Percentiles rank a stretch among this genome's conserved stretches.
Evolutionary conservation across 306 rosid species (phyloP).

Genomic region (Malus sylvestris): DNA sequence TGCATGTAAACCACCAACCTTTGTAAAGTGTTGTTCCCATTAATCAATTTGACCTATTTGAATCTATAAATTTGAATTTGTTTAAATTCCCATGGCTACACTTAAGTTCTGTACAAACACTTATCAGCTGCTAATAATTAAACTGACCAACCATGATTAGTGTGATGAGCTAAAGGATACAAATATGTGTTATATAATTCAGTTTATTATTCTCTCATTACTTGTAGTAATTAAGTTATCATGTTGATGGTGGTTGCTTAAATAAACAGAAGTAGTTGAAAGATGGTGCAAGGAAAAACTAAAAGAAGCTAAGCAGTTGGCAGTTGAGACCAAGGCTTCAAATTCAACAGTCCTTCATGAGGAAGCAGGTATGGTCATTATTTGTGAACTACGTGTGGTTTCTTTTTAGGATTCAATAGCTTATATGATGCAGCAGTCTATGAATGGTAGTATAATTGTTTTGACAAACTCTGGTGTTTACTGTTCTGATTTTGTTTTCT

Average conservation of each 20-base stretch:
- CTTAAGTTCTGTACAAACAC: neutral
- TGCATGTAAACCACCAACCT: neutral
- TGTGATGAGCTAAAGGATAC: neutral
- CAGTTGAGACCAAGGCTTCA: constrained; percentile 12
- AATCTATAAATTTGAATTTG: neutral
- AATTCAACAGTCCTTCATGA: constrained; percentile 41
- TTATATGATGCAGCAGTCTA: neutral
- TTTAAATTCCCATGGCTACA: neutral
- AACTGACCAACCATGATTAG: neutral
- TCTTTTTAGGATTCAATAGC: neutral
- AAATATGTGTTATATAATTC: neutral
- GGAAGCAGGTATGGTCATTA: constrained; percentile 60
- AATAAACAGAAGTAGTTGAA: constrained; percentile 56
- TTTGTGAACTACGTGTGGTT: neutral
- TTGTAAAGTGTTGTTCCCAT: neutral
- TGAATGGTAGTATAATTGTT: neutral
- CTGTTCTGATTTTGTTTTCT: constrained; percentile 14
- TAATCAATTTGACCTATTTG: neutral
- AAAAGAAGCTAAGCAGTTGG: constrained; percentile 44
- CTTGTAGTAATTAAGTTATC: constrained; percentile 5
- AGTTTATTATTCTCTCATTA: neutral
- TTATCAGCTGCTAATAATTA: neutral
- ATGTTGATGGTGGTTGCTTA: neutral
- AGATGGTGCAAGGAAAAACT: constrained; percentile 77
- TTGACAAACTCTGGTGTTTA: neutral